Percentiles rank a stretch among this genome's conserved stretches.
Evolutionary conservation across 371 early-diverging fungal genomes (phyloP).

Genomic region (Mucor lusitanicus): DNA sequence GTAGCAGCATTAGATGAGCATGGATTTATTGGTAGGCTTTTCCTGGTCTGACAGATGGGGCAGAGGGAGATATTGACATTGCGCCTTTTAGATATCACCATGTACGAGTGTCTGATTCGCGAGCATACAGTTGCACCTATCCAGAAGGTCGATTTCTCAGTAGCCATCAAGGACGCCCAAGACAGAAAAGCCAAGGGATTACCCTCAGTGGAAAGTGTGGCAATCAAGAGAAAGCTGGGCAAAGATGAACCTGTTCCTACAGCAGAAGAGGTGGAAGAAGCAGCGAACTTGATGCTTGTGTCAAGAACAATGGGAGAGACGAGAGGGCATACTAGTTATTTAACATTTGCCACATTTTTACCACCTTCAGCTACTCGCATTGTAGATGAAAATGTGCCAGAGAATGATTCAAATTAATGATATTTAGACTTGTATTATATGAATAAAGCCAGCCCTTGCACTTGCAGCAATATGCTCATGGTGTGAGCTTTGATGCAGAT

Average conservation of each 20-base stretch:
- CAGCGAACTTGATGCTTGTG: constrained; percentile 41
- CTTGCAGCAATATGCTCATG: too few species aligned
- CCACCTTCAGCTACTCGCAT: constrained; percentile 34
- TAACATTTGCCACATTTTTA: constrained; percentile 87
- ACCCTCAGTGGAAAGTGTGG: constrained; percentile 24
- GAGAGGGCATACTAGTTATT: constrained; percentile 89
- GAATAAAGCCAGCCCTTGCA: neutral
- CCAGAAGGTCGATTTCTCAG: constrained; percentile 50
- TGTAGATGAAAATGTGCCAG: neutral
- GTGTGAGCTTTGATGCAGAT: too few species aligned
- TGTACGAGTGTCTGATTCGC: constrained; percentile 79
- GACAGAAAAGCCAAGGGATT: constrained; percentile 45
- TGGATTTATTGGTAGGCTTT: constrained; percentile 71
- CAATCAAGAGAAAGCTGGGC: constrained; percentile 27
- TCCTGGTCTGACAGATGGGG: neutral
- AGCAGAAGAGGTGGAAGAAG: constrained; percentile 21
- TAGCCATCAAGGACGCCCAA: constrained; percentile 51
- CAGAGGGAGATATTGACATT: neutral
- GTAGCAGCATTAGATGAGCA: constrained; percentile 72
- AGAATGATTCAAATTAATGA: neutral
- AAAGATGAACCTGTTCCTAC: constrained; percentile 25
- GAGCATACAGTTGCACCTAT: constrained; percentile 57
- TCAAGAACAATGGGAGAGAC: constrained; percentile 47
- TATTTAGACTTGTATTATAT: neutral
- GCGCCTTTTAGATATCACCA: constrained; percentile 64